These are phyloP conservation scores for Chaetothyriales sp. DNA, from an alignment of 2,329 filamentous ascomycete genomes.

Conservation along the genomic window DNA sequence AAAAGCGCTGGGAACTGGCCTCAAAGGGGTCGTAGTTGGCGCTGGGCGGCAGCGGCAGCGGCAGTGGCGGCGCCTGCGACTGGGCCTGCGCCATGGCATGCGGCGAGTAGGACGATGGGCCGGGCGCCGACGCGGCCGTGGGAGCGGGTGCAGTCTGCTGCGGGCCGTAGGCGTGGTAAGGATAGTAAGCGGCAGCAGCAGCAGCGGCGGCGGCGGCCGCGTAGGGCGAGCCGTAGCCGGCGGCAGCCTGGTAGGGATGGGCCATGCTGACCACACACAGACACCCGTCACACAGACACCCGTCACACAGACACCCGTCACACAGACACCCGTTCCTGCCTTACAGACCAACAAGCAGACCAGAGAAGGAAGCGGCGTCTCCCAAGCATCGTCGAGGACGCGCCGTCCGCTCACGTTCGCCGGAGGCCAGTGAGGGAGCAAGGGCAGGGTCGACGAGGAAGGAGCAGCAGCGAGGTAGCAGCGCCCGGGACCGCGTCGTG, in stretches of 20 bases:
- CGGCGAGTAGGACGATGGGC: background rate
- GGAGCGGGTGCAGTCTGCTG: background rate
- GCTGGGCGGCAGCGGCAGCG: background rate
- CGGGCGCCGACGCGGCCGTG: background rate
- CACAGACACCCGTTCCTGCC: background rate
- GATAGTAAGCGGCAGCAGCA: background rate
- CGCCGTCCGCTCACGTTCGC: too few relatives aligned
- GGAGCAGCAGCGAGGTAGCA: background rate
- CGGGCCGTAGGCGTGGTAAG: background rate
- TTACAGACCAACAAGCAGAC: background rate
- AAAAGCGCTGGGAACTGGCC: conserved; percentile 15
- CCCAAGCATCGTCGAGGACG: background rate
- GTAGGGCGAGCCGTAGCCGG: background rate
- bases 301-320: background rate
- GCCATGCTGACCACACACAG: background rate
- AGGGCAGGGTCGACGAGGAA: background rate
- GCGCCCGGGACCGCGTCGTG: background rate
- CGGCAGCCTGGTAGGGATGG: background rate
- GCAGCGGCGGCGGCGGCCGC: too few relatives aligned
- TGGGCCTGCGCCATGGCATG: background rate
- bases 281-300: background rate
- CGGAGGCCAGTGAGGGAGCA: background rate
- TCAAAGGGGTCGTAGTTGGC: conserved; percentile 3
- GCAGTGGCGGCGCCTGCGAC: too few relatives aligned
- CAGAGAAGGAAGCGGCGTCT: background rate